These are phyloP conservation scores for Aspergillus clavatus DNA, from an alignment of 2,329 filamentous ascomycete species.

Conservation along the genomic window DNA sequence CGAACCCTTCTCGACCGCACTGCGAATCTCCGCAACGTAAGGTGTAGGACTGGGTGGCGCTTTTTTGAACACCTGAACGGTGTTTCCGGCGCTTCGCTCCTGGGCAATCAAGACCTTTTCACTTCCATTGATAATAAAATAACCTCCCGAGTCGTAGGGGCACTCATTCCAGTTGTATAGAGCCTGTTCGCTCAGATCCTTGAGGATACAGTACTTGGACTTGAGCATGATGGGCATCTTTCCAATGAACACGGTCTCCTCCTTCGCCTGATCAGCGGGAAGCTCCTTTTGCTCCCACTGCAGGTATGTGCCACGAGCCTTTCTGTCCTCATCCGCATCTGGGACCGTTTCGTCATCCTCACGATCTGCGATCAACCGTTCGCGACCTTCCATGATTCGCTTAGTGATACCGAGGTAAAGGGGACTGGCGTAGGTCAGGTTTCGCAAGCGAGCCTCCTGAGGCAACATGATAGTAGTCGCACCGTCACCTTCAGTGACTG, in stretches of 20 bases:
- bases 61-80: conserved; percentile 99
- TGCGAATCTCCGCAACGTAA: conserved; percentile 92
- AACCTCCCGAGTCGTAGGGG: conserved; percentile 95
- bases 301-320: conserved; percentile 40
- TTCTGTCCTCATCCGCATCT: conserved; percentile 50
- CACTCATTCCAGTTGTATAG: conserved; percentile 93
- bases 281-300: conserved; percentile 45
- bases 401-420: conserved; percentile 86
- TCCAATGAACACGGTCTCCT: conserved; percentile 80
- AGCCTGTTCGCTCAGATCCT: conserved; percentile 75
- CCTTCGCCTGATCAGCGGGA: conserved; percentile 51
- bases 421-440: conserved; percentile 89
- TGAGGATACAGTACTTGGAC: conserved; percentile 88
- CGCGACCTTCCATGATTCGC: conserved; percentile 75
- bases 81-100: conserved; percentile 95
- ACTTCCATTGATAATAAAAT: conserved; percentile 98
- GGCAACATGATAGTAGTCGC: conserved; percentile 80
- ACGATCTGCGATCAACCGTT: conserved; percentile 68
- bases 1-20: conserved; percentile 92
- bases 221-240: conserved; percentile 98
- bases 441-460: conserved; percentile 91
- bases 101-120: conserved; percentile 98
- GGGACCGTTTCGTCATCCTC: conserved; percentile 49
- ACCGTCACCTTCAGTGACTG: conserved; percentile 89
- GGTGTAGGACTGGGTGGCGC: conserved; percentile 86